Evolutionary conservation across 371 early-diverging fungal species (phyloP).

Genomic region (Syncephalis plumigaleata): DNA sequence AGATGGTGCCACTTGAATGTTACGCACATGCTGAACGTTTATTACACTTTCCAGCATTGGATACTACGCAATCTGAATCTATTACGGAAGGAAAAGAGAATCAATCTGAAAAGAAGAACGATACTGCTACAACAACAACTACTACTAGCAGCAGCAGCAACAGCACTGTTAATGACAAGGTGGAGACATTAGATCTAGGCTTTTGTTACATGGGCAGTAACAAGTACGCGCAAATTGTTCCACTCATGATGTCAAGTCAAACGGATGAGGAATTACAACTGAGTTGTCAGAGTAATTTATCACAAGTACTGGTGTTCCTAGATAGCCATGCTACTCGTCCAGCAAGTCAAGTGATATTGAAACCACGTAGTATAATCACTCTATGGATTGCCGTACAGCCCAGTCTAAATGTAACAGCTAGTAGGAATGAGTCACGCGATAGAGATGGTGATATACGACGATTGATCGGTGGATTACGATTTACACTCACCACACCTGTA

Average conservation of each 20-base stretch:
- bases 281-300: constrained; percentile 56
- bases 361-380: constrained; percentile 9
- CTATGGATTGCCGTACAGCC: constrained; percentile 75
- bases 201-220: constrained; percentile 65
- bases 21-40: constrained; percentile 11
- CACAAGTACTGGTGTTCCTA: constrained; percentile 63
- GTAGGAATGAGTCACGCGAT: constrained; percentile 4
- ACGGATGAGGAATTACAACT: constrained; percentile 43
- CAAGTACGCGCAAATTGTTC: constrained; percentile 58
- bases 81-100: too few species aligned
- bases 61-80: constrained; percentile 8
- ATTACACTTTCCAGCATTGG: constrained; percentile 9
- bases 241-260: constrained; percentile 49
- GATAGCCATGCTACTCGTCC: constrained; percentile 21
- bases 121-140: too few species aligned
- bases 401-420: constrained; percentile 26
- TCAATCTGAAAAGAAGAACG: too few species aligned
- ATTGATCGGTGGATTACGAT: constrained; percentile 69
- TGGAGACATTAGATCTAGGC: constrained; percentile 54
- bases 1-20: neutral
- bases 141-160: too few species aligned
- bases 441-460: constrained; percentile 40
- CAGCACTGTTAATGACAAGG: too few species aligned
- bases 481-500: constrained; percentile 24
- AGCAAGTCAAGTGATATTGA: too few species aligned